Evolutionary conservation across 352 stramenopile species (phyloP), one percentile per base, ranked within the genome.

Genomic region (Paralagenidium karlingii): DNA sequence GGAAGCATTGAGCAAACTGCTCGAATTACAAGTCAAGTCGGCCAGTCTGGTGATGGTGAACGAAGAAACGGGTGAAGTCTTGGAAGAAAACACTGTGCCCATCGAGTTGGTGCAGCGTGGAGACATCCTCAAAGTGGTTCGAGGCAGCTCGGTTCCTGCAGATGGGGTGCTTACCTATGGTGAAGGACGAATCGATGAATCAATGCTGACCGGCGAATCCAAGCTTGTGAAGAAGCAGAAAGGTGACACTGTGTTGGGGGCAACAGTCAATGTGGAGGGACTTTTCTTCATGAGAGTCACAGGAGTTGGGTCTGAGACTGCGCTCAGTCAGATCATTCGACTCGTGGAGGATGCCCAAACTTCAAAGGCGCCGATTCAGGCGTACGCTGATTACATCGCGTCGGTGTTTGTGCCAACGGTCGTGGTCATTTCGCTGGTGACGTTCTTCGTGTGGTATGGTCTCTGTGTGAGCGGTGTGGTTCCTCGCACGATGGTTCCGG

Each of bases 311-410:
- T 82, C 81, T 20, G 80, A 97, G 47, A 98, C 93, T 10, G 79
- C 94, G 11, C 45, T 99, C 24, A 90, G 93, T 32, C 93, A 99
- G 55, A 99, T 99, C 41, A 94, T 99, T 46, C 75, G 82, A n/a
- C 73, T 99, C 11, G 94, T 99, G 18, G 91, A 99, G 59, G 83
- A 97, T 21, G 96, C 96, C 3, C 96, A 99, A 74, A 92, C 93
- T 15, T 90, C 74, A 16, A 98, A 99, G 58, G 94, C 96, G 20
- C 90, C 94, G 19, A 98, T 99, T 46, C 94, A 99, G 68, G 88
- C 85, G 8, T 95, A 97, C 43, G 96, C 95, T 2, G 96, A 99
- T 71, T 88, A 87, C 38, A 62, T 99, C 38, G 86, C 94, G 10
- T 83, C 82, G 7, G 60, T 97, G 5, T 99, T 99, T 51, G 94